These are phyloP conservation scores for Ophiocordyceps polyrhachis-furcata DNA, from an alignment of 2,329 filamentous ascomycete species.

Conservation along the genomic window DNA sequence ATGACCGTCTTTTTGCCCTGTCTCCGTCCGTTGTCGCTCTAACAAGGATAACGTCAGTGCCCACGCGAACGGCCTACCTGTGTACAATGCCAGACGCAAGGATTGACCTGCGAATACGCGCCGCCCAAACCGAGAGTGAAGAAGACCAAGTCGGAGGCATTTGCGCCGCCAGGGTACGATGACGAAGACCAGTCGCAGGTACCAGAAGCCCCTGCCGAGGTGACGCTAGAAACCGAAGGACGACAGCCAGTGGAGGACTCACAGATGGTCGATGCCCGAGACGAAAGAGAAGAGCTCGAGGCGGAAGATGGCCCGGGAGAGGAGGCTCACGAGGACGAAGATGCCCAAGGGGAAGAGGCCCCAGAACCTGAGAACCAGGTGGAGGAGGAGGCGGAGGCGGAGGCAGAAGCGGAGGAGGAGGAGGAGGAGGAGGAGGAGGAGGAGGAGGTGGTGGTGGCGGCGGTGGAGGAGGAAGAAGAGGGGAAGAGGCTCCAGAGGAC, in stretches of 20 bases:
- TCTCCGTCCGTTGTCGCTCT: background rate
- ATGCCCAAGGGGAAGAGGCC: slow-evolving; percentile 4
- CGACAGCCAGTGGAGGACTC: slow-evolving; percentile 1
- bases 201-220: slow-evolving; percentile 3
- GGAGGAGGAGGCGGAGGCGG: slow-evolving; percentile 1
- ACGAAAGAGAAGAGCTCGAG: background rate
- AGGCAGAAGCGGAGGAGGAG: background rate
- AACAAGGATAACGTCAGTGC: slow-evolving; percentile 15
- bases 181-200: slow-evolving; percentile 3
- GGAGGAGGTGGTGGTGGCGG: slow-evolving; percentile 1
- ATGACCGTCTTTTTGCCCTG: background rate
- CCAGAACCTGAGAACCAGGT: slow-evolving; percentile 3
- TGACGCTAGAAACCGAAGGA: slow-evolving; percentile 2
- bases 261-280: background rate
- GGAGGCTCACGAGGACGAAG: background rate
- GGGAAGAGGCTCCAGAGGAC: slow-evolving; percentile 4
- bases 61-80: slow-evolving; percentile 21
- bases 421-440: background rate
- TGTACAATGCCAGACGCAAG: slow-evolving; percentile 14
- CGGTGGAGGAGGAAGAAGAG: slow-evolving; percentile 1
- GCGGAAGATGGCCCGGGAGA: background rate
- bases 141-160: slow-evolving; percentile 7
- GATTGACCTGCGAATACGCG: slow-evolving; percentile 20
- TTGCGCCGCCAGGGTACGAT: slow-evolving; percentile 5
- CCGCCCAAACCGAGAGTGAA: slow-evolving; percentile 11